phyloP scores from a whole-genome alignment of 306 rosid species.

The Dryas alaskensis region DNA sequence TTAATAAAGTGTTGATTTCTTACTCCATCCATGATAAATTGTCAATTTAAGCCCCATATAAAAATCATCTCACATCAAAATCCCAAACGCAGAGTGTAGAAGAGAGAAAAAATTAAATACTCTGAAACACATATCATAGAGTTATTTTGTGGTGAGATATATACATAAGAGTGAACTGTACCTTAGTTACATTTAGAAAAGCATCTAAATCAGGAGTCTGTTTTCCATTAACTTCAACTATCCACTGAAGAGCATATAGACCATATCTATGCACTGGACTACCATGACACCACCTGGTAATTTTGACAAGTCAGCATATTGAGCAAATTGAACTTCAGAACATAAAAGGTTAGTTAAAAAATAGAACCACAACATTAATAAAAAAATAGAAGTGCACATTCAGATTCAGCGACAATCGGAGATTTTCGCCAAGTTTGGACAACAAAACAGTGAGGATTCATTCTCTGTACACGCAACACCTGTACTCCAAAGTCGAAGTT shows the following conservation, averaged over 20 bases:
- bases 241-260: constrained; percentile 94
- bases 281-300: constrained; percentile 91
- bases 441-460: no score
- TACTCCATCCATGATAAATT: no score
- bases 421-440: no score
- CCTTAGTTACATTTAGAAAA: constrained; percentile 82
- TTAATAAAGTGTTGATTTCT: no score
- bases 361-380: not conserved
- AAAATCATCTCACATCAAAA: not conserved
- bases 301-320: constrained; percentile 23
- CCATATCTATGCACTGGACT: constrained; percentile 97
- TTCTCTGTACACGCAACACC: no score
- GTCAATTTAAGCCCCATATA: no score
- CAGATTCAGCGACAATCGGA: no score
- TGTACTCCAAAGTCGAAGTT: no score
- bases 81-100: not conserved
- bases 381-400: no score
- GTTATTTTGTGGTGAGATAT: no score
- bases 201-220: constrained; percentile 79
- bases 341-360: not conserved
- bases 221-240: constrained; percentile 86
- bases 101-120: not conserved
- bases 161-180: constrained; percentile 8
- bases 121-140: not conserved
- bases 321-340: not conserved